Evolutionary conservation across 1,284 basidiomycete species (phyloP).

Genomic region (Tetrapyrgos nigripes): DNA sequence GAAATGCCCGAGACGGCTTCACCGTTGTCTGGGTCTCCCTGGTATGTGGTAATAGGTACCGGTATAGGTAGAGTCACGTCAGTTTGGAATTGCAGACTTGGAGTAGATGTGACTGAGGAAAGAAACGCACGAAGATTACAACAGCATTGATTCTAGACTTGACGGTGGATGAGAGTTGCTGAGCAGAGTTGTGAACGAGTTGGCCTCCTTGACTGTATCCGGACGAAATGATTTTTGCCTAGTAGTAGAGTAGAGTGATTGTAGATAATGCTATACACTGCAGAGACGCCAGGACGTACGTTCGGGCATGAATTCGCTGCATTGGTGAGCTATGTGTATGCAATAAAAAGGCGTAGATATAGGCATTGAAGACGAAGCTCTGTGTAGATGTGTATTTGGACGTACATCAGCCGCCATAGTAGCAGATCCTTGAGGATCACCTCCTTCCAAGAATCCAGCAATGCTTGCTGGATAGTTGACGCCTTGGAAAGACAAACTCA

Average conservation of each 20-base stretch:
- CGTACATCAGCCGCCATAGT: slow-evolving; percentile 14
- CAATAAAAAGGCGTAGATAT: background rate
- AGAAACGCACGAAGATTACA: slow-evolving; percentile 21
- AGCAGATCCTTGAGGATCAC: slow-evolving; percentile 5
- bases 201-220: slow-evolving; percentile 27
- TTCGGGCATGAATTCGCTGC: slow-evolving; percentile 20
- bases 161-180: slow-evolving; percentile 11
- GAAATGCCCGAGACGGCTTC: slow-evolving; percentile 14
- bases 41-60: background rate
- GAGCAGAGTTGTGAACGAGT: slow-evolving; percentile 25
- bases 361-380: too few relatives aligned
- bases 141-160: slow-evolving; percentile 10
- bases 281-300: slow-evolving; percentile 14
- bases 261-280: background rate
- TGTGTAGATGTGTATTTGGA: background rate
- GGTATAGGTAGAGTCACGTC: background rate
- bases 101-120: background rate
- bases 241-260: background rate
- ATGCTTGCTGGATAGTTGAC: slow-evolving; percentile 16
- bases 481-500: slow-evolving; percentile 11
- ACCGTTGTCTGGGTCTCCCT: slow-evolving; percentile 23
- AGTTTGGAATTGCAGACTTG: background rate
- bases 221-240: slow-evolving; percentile 17
- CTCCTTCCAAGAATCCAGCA: slow-evolving; percentile 16
- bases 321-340: slow-evolving; percentile 16